These are phyloP conservation scores for Botrytis squamosa DNA, from an alignment of 2,329 filamentous ascomycete genomes.

Conservation along the genomic window DNA sequence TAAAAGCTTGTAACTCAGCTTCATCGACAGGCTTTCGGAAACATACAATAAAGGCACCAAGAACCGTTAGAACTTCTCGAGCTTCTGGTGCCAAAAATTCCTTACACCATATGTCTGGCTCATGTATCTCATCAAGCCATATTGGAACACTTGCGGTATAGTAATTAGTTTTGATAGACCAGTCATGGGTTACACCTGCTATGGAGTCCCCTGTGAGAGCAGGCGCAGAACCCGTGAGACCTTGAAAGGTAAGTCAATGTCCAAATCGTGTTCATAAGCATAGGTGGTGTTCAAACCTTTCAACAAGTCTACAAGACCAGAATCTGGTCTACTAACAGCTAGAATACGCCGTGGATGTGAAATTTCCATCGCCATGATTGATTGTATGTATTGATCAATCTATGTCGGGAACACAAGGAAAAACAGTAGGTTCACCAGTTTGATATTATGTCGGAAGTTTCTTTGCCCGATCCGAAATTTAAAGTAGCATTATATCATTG, in stretches of 20 bases:
- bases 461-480: slow-evolving; percentile 12
- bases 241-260: slow-evolving; percentile 39
- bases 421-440: neutral
- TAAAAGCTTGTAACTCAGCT: slow-evolving; percentile 28
- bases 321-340: slow-evolving; percentile 48
- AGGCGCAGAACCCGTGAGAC: slow-evolving; percentile 50
- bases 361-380: slow-evolving; percentile 40
- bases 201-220: slow-evolving; percentile 40
- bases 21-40: slow-evolving; percentile 46
- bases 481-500: neutral
- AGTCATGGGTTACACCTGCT: slow-evolving; percentile 59
- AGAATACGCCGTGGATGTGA: slow-evolving; percentile 56
- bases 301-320: slow-evolving; percentile 50
- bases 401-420: neutral
- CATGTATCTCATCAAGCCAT: slow-evolving; percentile 63
- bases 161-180: slow-evolving; percentile 57
- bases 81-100: slow-evolving; percentile 62
- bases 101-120: slow-evolving; percentile 47
- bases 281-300: slow-evolving; percentile 48
- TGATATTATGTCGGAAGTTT: slow-evolving; percentile 6
- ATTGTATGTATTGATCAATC: neutral
- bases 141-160: slow-evolving; percentile 61
- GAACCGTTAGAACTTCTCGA: slow-evolving; percentile 58
- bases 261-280: neutral
- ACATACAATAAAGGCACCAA: slow-evolving; percentile 59